Conservation (phyloP, 2,329 filamentous ascomycete genomes). For the Davidsoniella neocaledoniae region DNA sequence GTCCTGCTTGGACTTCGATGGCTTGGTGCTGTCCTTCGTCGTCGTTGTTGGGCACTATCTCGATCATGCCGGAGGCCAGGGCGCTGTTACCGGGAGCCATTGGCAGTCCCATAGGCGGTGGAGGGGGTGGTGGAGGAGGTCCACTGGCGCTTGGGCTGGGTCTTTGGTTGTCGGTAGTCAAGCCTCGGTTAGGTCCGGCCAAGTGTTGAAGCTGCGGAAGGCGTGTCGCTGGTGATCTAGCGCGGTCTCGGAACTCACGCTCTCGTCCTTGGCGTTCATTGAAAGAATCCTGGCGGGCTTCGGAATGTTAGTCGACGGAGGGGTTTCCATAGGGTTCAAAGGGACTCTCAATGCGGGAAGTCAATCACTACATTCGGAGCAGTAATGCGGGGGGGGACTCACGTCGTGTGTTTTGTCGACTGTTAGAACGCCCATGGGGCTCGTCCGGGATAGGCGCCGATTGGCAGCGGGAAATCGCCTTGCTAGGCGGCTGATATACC, state of each 20-base stretch:
- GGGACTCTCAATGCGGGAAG: neutral
- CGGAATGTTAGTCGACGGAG: neutral
- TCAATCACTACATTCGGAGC: too few species aligned
- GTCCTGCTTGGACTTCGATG: constrained; percentile 11
- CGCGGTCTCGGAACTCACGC: constrained; percentile 15
- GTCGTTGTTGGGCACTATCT: constrained; percentile 50
- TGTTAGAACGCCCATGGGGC: constrained; percentile 13
- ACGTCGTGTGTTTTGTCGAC: too few species aligned
- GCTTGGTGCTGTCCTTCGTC: constrained; percentile 16
- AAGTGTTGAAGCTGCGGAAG: constrained; percentile 47
- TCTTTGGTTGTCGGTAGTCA: neutral
- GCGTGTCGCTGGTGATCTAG: constrained; percentile 25
- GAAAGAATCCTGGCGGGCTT: constrained; percentile 8
- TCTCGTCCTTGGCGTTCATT: constrained; percentile 15
- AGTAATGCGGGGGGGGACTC: too few species aligned
- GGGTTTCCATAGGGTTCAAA: neutral
- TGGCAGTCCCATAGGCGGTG: constrained; percentile 29
- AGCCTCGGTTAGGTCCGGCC: neutral
- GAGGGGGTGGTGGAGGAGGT: constrained; percentile 44
- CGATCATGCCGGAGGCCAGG: constrained; percentile 39
- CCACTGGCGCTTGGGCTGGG: constrained; percentile 20
- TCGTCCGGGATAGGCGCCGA: constrained; percentile 36
- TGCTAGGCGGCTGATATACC: constrained; percentile 40
- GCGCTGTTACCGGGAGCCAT: constrained; percentile 24
- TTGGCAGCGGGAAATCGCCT: constrained; percentile 40